Evolutionary conservation across 179 eudicot genomes (phyloP).

Genomic region (Patellifolia procumbens): DNA sequence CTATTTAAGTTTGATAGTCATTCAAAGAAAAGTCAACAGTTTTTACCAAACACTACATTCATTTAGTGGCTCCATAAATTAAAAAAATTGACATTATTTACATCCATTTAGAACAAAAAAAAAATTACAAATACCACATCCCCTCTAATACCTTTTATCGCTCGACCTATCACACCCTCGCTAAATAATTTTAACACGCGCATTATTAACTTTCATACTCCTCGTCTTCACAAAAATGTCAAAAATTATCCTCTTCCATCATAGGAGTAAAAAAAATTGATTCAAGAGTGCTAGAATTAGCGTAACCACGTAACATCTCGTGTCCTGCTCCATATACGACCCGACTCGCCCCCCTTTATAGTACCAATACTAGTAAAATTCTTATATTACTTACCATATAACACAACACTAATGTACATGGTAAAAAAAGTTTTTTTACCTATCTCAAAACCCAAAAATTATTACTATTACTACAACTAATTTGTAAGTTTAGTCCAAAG

Average conservation of each 20-base stretch:
- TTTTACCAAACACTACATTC: not conserved
- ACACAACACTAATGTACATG: slow-evolving; percentile 13
- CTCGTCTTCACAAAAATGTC: no score
- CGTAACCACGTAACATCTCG: no score
- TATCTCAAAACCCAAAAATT: not conserved
- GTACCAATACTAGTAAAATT: not conserved
- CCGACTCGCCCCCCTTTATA: no score
- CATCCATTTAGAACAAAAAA: not conserved
- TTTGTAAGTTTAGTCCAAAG: slow-evolving; percentile 46
- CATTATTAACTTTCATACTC: no score
- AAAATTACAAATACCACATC: not conserved
- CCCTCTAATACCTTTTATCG: not conserved
- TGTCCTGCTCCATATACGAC: no score
- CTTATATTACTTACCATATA: slow-evolving; percentile 4
- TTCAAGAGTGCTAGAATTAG: not conserved
- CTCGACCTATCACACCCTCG: not conserved
- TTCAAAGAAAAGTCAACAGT: no score
- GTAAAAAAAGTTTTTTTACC: not conserved
- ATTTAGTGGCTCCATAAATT: not conserved
- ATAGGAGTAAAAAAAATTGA: no score
- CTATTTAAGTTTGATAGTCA: not conserved
- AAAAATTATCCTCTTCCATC: no score
- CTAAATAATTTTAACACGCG: not conserved
- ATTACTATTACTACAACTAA: slow-evolving; percentile 6
- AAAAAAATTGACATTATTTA: not conserved